Evolutionary conservation across 306 rosid species (phyloP).

Genomic region (Quercus agrifolia): DNA sequence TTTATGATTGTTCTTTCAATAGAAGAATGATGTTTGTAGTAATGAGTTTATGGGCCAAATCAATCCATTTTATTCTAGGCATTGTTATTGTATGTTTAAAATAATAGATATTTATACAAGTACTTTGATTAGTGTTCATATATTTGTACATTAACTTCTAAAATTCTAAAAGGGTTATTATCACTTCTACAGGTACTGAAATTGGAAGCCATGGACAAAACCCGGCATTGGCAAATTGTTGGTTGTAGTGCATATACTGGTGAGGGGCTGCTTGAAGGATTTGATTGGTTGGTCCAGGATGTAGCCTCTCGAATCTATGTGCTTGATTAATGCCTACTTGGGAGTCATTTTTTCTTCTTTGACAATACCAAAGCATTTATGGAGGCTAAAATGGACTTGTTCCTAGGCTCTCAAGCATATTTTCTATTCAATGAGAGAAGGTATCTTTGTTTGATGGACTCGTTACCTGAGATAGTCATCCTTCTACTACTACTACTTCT

Average conservation of each 20-base stretch:
- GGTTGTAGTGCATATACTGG: constrained; percentile 85
- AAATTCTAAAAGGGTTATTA: constrained; percentile 1
- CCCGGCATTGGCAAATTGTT: constrained; percentile 75
- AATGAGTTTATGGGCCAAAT: no score
- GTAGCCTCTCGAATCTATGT: constrained; percentile 79
- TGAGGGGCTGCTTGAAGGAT: constrained; percentile 74
- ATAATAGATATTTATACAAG: no score
- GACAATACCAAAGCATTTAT: neutral
- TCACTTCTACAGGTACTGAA: constrained; percentile 48
- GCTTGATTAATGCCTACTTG: constrained; percentile 36
- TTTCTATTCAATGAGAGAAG: neutral
- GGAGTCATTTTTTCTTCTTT: neutral
- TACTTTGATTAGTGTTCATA: no score
- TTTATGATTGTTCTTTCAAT: neutral
- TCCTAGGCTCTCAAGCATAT: neutral
- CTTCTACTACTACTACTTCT: no score
- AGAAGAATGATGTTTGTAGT: neutral
- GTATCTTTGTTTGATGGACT: neutral
- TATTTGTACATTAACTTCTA: no score
- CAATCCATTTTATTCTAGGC: neutral
- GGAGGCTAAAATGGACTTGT: neutral
- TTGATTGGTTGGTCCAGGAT: constrained; percentile 89
- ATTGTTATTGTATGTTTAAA: no score
- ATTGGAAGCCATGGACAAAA: constrained; percentile 76
- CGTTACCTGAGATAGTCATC: no score